A percentile compares a stretch with the other conserved stretches of the same genome.
Evolutionary conservation across 768 basidiomycete genomes (phyloP).

Genomic region (Tricholoma saponaceum): DNA sequence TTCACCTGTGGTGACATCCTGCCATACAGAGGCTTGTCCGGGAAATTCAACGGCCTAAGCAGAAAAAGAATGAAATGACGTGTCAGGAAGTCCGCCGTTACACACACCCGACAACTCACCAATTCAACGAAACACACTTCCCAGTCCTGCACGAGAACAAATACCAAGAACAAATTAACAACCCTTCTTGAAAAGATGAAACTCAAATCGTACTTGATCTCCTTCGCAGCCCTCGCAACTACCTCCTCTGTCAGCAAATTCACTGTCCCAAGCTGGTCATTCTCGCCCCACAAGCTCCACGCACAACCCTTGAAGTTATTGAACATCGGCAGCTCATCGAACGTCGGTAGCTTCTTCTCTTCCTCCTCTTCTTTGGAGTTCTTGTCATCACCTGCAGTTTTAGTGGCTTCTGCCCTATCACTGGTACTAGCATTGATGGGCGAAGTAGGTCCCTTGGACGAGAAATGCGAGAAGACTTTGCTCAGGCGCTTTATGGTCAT

Average conservation of each 20-base stretch:
- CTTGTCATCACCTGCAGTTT: no score
- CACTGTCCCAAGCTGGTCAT: slow-evolving; percentile 66
- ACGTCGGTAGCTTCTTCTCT: slow-evolving; percentile 23
- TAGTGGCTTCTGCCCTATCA: no score
- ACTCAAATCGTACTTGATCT: slow-evolving; percentile 36
- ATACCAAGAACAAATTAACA: background rate
- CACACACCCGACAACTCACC: no score
- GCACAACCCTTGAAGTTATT: slow-evolving; percentile 60
- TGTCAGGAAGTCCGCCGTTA: no score
- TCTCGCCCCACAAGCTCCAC: slow-evolving; percentile 64
- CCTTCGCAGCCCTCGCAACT: slow-evolving; percentile 52
- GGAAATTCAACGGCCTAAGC: slow-evolving; percentile 65
- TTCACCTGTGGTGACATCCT: slow-evolving; percentile 51
- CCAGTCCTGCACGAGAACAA: slow-evolving; percentile 36
- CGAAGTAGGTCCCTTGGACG: background rate
- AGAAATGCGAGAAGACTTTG: slow-evolving; percentile 24
- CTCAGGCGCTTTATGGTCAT: slow-evolving; percentile 28
- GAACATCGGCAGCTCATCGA: slow-evolving; percentile 39
- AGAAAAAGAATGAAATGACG: no score
- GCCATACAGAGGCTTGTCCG: slow-evolving; percentile 57
- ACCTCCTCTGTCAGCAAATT: slow-evolving; percentile 61
- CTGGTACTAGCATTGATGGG: no score
- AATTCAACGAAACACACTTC: slow-evolving; percentile 55
- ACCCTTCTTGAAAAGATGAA: background rate
- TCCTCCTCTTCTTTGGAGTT: slow-evolving; percentile 1